These are phyloP conservation scores for Acanthamoeba castellanii DNA, from an alignment of 208 protist genomes.

Conservation along the genomic window DNA sequence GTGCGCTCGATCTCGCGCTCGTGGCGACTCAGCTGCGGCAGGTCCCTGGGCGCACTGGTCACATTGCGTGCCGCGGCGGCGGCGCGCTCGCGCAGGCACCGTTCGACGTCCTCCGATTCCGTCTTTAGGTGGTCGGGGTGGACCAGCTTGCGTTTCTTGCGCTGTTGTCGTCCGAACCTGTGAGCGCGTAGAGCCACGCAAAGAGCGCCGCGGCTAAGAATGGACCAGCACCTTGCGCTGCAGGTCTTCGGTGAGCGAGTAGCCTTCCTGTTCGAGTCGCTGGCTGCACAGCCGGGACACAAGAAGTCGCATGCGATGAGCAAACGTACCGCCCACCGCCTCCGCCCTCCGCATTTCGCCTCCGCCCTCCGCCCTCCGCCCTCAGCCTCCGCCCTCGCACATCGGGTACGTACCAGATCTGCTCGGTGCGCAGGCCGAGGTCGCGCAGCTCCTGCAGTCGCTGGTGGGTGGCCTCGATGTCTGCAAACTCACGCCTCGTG, in stretches of 20 bases:
- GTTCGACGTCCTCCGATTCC: background rate
- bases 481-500: background rate
- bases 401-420: background rate
- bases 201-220: background rate
- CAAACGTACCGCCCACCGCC: too few relatives aligned
- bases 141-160: background rate
- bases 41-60: background rate
- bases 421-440: slow-evolving; percentile 7
- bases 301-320: too few relatives aligned
- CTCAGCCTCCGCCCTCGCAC: too few relatives aligned
- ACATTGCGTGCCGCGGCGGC: background rate
- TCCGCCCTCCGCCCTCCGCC: too few relatives aligned
- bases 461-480: background rate
- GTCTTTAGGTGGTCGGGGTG: background rate
- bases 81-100: background rate
- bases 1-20: slow-evolving; percentile 6
- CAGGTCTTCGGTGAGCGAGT: background rate
- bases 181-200: too few relatives aligned
- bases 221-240: background rate
- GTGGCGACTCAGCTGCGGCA: background rate
- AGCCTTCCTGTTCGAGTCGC: background rate
- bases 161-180: background rate
- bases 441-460: slow-evolving; percentile 8
- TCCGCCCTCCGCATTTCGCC: too few relatives aligned
- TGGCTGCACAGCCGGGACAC: background rate